These are phyloP conservation scores for Cutaneotrichosporon curvatum DNA, from an alignment of 1,284 basidiomycete species.

Conservation along the genomic window DNA sequence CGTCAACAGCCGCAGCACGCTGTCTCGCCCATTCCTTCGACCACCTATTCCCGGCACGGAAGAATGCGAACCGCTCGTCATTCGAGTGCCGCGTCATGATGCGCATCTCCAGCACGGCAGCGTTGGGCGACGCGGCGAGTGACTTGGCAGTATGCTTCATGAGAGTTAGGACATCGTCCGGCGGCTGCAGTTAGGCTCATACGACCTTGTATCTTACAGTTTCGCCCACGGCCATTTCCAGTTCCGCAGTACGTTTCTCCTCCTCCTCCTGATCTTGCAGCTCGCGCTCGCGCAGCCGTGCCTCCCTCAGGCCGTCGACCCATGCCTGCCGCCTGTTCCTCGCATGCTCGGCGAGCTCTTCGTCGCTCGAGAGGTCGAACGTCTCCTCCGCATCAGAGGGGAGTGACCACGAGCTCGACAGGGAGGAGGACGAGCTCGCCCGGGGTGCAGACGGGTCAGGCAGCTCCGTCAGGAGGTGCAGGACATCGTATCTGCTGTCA, in stretches of 20 bases:
- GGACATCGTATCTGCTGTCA: conserved; percentile 63
- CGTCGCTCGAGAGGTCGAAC: conserved; percentile 63
- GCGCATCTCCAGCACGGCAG: conserved; percentile 72
- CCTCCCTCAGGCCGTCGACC: conserved; percentile 57
- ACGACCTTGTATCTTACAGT: conserved; percentile 4
- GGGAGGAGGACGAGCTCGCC: conserved; percentile 6
- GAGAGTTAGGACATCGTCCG: conserved; percentile 56
- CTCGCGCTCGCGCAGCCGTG: conserved; percentile 53
- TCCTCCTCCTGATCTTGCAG: conserved; percentile 59
- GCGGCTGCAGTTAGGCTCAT: conserved; percentile 52
- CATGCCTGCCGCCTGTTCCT: conserved; percentile 59
- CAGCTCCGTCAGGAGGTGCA: conserved; percentile 58
- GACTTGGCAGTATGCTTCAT: conserved; percentile 69
- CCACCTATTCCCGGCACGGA: conserved; percentile 60
- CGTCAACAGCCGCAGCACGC: no score
- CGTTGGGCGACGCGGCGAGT: conserved; percentile 61
- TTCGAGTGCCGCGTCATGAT: conserved; percentile 73
- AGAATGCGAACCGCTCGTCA: conserved; percentile 65
- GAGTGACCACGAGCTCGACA: conserved; percentile 55
- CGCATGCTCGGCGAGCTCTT: conserved; percentile 57
- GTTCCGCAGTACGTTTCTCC: conserved; percentile 46
- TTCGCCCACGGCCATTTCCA: conserved; percentile 65
- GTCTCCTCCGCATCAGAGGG: conserved; percentile 74
- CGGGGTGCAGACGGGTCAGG: conserved; percentile 12
- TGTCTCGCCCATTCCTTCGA: conserved; percentile 53